Conservation (phyloP, 75 land plant species). For the Selaginella moellendorffii region DNA sequence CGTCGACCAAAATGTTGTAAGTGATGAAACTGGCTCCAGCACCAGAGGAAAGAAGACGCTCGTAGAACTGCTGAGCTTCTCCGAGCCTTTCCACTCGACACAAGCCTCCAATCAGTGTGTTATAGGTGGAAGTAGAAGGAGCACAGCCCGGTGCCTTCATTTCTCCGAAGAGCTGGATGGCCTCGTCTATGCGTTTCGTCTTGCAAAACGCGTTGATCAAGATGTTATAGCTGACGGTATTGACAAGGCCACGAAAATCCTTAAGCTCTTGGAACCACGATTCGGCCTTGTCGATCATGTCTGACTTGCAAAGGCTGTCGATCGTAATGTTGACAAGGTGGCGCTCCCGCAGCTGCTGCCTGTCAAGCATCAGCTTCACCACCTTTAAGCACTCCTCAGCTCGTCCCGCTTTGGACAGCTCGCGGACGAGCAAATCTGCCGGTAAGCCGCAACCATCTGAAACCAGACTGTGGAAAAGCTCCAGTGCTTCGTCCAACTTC, state of each 20-base stretch:
- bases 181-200: not conserved
- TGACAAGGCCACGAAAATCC: not conserved
- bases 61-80: not conserved
- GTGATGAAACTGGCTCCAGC: not conserved
- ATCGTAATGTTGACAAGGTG: not conserved
- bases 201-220: not conserved
- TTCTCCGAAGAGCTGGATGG: not conserved
- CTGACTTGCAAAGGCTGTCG: not conserved
- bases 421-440: not conserved
- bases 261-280: not conserved
- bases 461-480: not conserved
- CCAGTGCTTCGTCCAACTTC: not conserved
- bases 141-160: not conserved
- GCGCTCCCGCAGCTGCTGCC: not conserved
- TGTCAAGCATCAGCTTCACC: not conserved
- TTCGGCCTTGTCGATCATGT: not conserved
- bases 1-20: not conserved
- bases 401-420: not conserved
- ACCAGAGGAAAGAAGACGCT: not conserved
- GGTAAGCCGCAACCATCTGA: not conserved
- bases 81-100: not conserved
- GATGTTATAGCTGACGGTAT: not conserved
- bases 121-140: not conserved
- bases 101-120: not conserved
- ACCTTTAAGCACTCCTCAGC: not conserved